Evolutionary conservation across 192 early-diverging fungal species (phyloP), one percentile per base, ranked within the genome.

Genomic region (Coemansia sp.): DNA sequence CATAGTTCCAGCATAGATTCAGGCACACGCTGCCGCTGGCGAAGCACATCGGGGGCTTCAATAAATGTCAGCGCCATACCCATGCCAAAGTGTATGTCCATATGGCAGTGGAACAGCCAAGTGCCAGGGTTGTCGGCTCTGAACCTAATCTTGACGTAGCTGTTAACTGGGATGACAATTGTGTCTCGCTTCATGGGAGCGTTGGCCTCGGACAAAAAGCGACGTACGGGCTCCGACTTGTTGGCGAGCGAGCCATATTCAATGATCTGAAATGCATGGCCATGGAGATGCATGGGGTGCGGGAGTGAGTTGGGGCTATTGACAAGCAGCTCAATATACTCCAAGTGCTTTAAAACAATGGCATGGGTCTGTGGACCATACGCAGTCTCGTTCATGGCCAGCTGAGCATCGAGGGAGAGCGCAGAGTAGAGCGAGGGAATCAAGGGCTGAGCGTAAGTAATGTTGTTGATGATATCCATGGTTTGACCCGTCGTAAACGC

Each of bases 51-150:
- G 17, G 92, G 90, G 6, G 90, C 90, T 63, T 90, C 89, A 31
- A 93, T 75, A 68, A 95, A 72, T 1, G 81, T 80, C 14, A 86
- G 83, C 9, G 85, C 90, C 62, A 93, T 85, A 66, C 93, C 93
- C 59, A 87, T 73, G 27, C 81, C 86, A 53, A 89, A 74, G 34
- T 85, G 84, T 36, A 67, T 68, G 21, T 81, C 71, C 34, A 75
- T 57, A 72, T 94, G 94, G 78, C 94, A 96, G 75, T 94, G 94
- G 78, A 93, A 84, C 50, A 91, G 63, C 90, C 89, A 93, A 17
- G 86, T 82, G 36, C 93, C 94, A 6, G 92, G 90, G 74, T 93
- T 93, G 71, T 93, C 87, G 7, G 89, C 90, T 29, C 81, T 57
- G 77, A 92, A 93, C 11, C 92, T 83, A 53, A 95, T 78, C 34